phyloP scores from a whole-genome alignment of 495 filamentous ascomycete species.

The Xylaria cubensis region DNA sequence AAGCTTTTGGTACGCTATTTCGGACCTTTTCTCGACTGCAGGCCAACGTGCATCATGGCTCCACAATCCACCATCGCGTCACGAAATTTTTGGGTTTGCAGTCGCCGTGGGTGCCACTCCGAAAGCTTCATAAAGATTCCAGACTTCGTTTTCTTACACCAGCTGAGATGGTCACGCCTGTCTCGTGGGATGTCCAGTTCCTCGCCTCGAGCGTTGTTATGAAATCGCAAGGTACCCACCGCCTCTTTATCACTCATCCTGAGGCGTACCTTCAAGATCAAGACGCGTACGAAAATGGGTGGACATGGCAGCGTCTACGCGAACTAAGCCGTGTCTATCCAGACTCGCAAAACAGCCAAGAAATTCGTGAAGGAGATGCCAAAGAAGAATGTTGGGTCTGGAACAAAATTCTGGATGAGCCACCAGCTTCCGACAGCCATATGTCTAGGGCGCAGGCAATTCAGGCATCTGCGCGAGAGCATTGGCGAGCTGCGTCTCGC shows the following conservation, averaged over 20 bases:
- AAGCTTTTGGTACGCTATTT: constrained; percentile 63
- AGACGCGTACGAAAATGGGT: constrained; percentile 52
- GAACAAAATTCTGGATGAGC: constrained; percentile 62
- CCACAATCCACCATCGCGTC: constrained; percentile 39
- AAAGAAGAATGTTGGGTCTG: constrained; percentile 61
- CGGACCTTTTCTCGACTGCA: constrained; percentile 46
- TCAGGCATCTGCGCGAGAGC: constrained; percentile 45
- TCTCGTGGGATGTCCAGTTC: constrained; percentile 71
- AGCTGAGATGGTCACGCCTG: constrained; percentile 69
- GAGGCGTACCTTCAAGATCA: constrained; percentile 68
- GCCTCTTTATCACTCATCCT: constrained; percentile 70
- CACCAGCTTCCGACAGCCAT: constrained; percentile 39
- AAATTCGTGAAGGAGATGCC: constrained; percentile 64
- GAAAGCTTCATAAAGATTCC: constrained; percentile 73
- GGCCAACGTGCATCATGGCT: constrained; percentile 39
- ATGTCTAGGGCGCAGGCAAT: constrained; percentile 37
- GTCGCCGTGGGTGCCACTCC: constrained; percentile 68
- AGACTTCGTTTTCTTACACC: constrained; percentile 67
- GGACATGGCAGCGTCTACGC: constrained; percentile 67
- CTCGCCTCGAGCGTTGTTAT: constrained; percentile 68
- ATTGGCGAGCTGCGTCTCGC: constrained; percentile 43
- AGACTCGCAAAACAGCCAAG: constrained; percentile 47
- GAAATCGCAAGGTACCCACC: constrained; percentile 62
- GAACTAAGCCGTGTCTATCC: constrained; percentile 62
- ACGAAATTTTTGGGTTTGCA: constrained; percentile 57